Evolutionary conservation across 306 rosid genomes (phyloP).

Genomic region (Abrus precatorius): DNA sequence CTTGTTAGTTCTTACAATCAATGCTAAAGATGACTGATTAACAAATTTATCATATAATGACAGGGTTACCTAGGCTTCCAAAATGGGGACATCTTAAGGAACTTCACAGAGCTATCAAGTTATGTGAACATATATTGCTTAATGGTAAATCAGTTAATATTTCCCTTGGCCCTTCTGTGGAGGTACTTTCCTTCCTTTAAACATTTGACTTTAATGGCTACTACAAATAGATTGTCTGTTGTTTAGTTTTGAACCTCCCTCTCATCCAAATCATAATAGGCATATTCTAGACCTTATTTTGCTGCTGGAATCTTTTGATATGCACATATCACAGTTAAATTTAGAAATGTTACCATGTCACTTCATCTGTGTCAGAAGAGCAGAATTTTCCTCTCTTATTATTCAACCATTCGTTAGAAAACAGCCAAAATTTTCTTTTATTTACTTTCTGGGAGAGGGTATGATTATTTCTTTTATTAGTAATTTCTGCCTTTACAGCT

Average conservation of each 20-base stretch:
- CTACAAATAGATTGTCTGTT: constrained; percentile 32
- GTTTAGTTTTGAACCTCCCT: constrained; percentile 3
- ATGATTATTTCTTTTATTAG: background rate
- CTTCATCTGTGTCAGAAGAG: constrained; percentile 1
- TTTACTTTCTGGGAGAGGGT: constrained; percentile 1
- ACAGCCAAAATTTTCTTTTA: background rate
- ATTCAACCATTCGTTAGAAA: background rate
- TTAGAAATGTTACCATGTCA: constrained; percentile 14
- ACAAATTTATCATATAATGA: constrained; percentile 22
- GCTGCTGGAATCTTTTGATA: constrained; percentile 10
- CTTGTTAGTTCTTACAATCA: constrained; percentile 7
- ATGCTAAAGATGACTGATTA: constrained; percentile 36
- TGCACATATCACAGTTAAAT: background rate
- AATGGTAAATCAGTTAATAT: constrained; percentile 62
- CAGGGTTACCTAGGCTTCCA: constrained; percentile 91
- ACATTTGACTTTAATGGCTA: constrained; percentile 25
- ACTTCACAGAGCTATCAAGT: constrained; percentile 87
- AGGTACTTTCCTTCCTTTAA: constrained; percentile 64
- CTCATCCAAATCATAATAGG: constrained; percentile 15
- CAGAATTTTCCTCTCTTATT: background rate
- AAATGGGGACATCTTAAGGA: constrained; percentile 98
- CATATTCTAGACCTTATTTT: background rate
- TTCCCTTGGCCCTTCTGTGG: constrained; percentile 77
- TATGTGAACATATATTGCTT: constrained; percentile 75
- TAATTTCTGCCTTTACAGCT: constrained; percentile 9